Evolutionary conservation across 2,329 filamentous ascomycete species (phyloP), one percentile per base, ranked within the genome.

Genomic region (Graphilbum sp.): DNA sequence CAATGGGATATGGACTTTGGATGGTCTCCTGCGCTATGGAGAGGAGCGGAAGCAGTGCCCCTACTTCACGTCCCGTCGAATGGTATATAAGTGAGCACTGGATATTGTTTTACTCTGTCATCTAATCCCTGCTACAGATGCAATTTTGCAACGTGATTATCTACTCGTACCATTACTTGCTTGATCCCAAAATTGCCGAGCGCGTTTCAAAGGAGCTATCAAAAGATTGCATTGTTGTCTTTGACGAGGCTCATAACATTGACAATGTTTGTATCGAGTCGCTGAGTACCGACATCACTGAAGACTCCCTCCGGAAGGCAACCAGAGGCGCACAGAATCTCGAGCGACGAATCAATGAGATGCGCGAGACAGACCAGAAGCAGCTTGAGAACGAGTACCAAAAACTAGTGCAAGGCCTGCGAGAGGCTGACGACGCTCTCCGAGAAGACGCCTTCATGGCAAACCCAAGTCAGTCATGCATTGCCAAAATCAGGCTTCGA

Each of bases 191-290:
- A 56, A 98, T 98, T 50, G 90, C 90, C 12, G 90, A 98, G 54
- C 63, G 88, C 8, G 38, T 40, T 30, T 96, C 90, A 0, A 86
- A 81, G 56, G 90, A 98, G 52, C 72, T 98, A 11, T 95, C 90
- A 0, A 95, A 95, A 50, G 92, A 98, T 56, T 95, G 87, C 55
- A 98, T 98, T 37, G 84, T 98, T 17, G 90, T 98, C 3, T 98
- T 98, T 47, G 90, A 98, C 52, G 90, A 98, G 58, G 90, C 90
- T 13, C 90, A 98, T 62, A 98, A 98, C 53, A 98, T 98, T 49
- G 90, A 98, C 67, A 98, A 98, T 54, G 90, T 98, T 42, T 98
- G 92, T 55, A 98, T 98, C 47, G 90, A 98, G 54, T 88, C 90
- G 2, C 63, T 96, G 12, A 98, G 90, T 52, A 96, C 94, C 32